Evolutionary conservation across 1,284 basidiomycete genomes (phyloP).

Genomic region (Sparassis latifolia): DNA sequence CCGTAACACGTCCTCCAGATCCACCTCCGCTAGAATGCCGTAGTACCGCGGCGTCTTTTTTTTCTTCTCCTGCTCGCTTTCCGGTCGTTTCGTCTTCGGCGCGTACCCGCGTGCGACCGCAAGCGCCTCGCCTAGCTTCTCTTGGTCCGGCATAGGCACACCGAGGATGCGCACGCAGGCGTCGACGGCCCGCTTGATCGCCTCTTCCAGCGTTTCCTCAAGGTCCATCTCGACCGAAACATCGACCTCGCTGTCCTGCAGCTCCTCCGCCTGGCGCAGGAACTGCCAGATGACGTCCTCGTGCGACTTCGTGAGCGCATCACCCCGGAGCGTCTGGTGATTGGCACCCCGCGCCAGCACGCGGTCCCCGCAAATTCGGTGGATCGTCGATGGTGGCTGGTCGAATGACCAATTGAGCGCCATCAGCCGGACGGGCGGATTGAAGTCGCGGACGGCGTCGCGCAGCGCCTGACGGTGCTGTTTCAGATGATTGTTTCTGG

Average conservation of each 20-base stretch:
- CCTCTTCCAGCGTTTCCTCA: slow-evolving; percentile 45
- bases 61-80: slow-evolving; percentile 28
- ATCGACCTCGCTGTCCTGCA: slow-evolving; percentile 61
- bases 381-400: slow-evolving; percentile 46
- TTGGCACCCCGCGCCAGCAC: slow-evolving; percentile 71
- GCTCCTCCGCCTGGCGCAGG: slow-evolving; percentile 59
- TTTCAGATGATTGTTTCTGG: slow-evolving; percentile 81
- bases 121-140: slow-evolving; percentile 56
- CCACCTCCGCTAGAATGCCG: slow-evolving; percentile 69
- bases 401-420: slow-evolving; percentile 76
- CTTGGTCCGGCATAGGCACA: slow-evolving; percentile 46
- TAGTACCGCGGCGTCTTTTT: slow-evolving; percentile 56
- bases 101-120: slow-evolving; percentile 46
- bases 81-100: slow-evolving; percentile 26
- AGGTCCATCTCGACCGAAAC: slow-evolving; percentile 62
- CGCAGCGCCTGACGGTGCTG: slow-evolving; percentile 73
- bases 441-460: slow-evolving; percentile 37
- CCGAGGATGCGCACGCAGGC: slow-evolving; percentile 46
- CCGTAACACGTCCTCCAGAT: slow-evolving; percentile 47
- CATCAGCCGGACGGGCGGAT: slow-evolving; percentile 60
- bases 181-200: slow-evolving; percentile 55
- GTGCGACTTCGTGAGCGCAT: slow-evolving; percentile 47
- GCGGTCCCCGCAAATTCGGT: slow-evolving; percentile 74
- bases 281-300: slow-evolving; percentile 83
- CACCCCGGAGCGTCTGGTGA: slow-evolving; percentile 76